Evolutionary conservation across 2,329 filamentous ascomycete genomes (phyloP).

Genomic region (Claviceps africana): DNA sequence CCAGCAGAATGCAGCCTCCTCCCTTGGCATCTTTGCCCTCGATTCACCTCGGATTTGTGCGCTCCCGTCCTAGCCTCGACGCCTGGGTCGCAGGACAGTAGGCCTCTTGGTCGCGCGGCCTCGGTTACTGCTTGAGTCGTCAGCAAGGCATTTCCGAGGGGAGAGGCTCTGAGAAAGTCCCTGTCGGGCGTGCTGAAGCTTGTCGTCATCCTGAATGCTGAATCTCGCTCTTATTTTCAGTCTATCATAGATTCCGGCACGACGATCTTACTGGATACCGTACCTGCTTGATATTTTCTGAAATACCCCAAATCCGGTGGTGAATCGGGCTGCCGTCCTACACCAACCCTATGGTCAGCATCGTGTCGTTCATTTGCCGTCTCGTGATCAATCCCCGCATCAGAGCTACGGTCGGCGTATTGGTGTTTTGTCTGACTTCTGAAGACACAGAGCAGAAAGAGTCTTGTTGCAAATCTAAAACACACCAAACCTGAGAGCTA

Average conservation of each 20-base stretch:
- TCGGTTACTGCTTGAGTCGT: constrained; percentile 12
- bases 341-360: not conserved
- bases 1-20: not conserved
- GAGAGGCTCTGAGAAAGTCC: constrained; percentile 5
- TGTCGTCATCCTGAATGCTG: not conserved
- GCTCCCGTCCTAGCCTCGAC: constrained; percentile 27
- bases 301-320: not conserved
- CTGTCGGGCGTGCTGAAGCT: not conserved
- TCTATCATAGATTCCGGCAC: not conserved
- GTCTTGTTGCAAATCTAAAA: not conserved
- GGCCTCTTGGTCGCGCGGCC: constrained; percentile 12
- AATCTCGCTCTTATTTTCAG: not conserved
- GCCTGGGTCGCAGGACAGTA: constrained; percentile 34
- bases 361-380: not conserved
- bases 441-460: not conserved
- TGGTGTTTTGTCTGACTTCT: not conserved
- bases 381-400: not conserved
- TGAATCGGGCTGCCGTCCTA: not conserved
- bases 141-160: constrained; percentile 11
- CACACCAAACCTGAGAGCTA: not conserved
- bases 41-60: not conserved
- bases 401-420: constrained; percentile 8
- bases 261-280: not conserved
- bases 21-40: not conserved
- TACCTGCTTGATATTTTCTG: not conserved